These are phyloP conservation scores for Eimeria necatrix DNA, from an alignment of 169 alveolate genomes.

Conservation along the genomic window DNA sequence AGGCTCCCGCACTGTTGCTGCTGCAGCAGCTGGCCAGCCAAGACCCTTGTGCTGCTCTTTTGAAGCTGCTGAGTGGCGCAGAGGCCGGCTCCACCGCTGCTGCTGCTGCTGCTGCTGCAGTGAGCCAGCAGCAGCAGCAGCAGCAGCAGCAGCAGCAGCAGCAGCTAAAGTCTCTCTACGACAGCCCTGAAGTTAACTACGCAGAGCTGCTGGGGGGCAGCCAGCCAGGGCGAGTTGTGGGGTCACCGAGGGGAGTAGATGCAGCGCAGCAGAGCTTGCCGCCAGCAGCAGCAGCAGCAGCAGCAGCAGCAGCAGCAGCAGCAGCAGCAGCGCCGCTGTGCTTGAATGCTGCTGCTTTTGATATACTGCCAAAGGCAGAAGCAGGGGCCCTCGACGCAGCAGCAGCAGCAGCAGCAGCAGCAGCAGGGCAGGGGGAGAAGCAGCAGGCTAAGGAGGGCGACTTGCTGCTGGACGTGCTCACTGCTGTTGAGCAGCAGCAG, in stretches of 20 bases:
- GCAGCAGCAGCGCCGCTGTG: too few relatives aligned
- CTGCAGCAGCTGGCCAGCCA: background rate
- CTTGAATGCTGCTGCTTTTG: background rate
- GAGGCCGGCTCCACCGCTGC: background rate
- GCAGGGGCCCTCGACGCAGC: background rate
- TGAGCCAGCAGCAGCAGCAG: background rate
- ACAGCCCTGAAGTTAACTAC: too few relatives aligned
- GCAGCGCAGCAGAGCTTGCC: background rate
- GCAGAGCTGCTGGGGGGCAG: too few relatives aligned
- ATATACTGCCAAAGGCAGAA: too few relatives aligned
- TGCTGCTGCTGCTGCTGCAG: constrained; percentile 30
- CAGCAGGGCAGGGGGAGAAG: background rate
- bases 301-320: background rate
- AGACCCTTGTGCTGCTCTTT: background rate
- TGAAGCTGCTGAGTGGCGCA: background rate
- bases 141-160: background rate
- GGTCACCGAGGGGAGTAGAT: too few relatives aligned
- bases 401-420: constrained; percentile 33
- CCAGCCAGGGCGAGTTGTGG: too few relatives aligned
- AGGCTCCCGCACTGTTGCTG: background rate
- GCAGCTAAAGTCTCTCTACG: background rate
- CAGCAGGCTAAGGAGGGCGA: background rate
- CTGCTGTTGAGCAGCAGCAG: background rate
- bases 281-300: constrained; percentile 5
- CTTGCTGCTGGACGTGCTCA: background rate